These are phyloP conservation scores for Balakata baccata DNA, from an alignment of 345 rosid genomes.

Conservation along the genomic window DNA sequence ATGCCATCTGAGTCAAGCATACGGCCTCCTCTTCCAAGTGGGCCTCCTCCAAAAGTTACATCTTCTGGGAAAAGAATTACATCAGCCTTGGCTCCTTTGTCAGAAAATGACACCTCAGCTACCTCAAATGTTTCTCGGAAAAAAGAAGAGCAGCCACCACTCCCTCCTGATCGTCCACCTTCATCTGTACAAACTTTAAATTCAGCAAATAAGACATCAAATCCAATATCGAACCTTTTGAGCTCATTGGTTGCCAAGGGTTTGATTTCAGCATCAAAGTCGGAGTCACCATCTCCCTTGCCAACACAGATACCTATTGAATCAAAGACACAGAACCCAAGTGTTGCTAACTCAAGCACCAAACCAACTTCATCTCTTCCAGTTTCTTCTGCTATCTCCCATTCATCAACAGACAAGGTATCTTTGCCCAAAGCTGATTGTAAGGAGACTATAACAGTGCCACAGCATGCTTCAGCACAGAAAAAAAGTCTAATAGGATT, in stretches of 20 bases:
- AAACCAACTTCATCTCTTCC: conserved; percentile 34
- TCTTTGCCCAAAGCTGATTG: conserved; percentile 37
- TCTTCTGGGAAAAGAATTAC: conserved; percentile 34
- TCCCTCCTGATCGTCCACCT: conserved; percentile 40
- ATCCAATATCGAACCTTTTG: conserved; percentile 75
- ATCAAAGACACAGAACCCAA: conserved; percentile 39
- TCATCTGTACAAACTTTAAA: conserved; percentile 33
- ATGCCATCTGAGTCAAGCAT: conserved; percentile 30
- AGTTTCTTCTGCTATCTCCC: conserved; percentile 34
- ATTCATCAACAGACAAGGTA: conserved; percentile 35
- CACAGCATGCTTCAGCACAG: conserved; percentile 27
- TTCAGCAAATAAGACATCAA: conserved; percentile 43
- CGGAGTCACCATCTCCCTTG: conserved; percentile 35
- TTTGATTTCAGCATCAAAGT: conserved; percentile 73
- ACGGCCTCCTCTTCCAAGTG: conserved; percentile 40
- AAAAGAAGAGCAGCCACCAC: conserved; percentile 44
- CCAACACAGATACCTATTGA: conserved; percentile 31
- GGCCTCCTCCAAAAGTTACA: conserved; percentile 27
- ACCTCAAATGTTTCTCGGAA: conserved; percentile 26
- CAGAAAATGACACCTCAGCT: conserved; percentile 30
- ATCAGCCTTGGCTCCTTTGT: conserved; percentile 31
- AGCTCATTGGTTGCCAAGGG: conserved; percentile 93
- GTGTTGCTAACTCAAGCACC: conserved; percentile 33
- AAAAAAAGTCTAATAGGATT: conserved; percentile 58
- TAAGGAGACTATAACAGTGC: conserved; percentile 27